Evolutionary conservation across 1,139 yeast genomes (phyloP).

Genomic region (Hyphopichia khmerensis): DNA sequence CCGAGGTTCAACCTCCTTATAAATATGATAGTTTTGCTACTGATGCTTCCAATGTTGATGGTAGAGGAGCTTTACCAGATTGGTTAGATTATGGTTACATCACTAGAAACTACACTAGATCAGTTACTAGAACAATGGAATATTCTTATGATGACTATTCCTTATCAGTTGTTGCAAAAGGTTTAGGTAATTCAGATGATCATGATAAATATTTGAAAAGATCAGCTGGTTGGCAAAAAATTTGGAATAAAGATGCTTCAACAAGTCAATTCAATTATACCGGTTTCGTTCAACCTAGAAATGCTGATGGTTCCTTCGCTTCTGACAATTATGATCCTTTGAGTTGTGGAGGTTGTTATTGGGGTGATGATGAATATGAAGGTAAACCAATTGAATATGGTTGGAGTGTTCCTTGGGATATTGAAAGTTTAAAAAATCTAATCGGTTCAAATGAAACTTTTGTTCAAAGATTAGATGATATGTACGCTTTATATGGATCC

Average conservation of each 20-base stretch:
- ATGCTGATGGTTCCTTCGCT: conserved; percentile 28
- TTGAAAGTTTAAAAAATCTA: conserved; percentile 22
- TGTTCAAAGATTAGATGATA: conserved; percentile 30
- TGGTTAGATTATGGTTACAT: conserved; percentile 30
- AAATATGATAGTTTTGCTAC: conserved; percentile 23
- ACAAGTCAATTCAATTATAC: conserved; percentile 17
- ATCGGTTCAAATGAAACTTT: conserved; percentile 28
- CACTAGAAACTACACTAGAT: conserved; percentile 28
- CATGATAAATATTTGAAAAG: conserved; percentile 29
- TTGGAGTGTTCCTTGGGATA: conserved; percentile 36
- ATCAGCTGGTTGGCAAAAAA: conserved; percentile 36
- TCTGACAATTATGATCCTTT: conserved; percentile 23
- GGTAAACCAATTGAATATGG: conserved; percentile 31
- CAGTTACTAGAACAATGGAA: conserved; percentile 38
- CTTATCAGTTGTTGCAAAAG: conserved; percentile 32
- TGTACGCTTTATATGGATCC: conserved; percentile 29
- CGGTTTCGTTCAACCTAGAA: conserved; percentile 36
- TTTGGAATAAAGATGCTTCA: conserved; percentile 33
- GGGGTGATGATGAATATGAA: conserved; percentile 29
- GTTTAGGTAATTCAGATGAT: conserved; percentile 22
- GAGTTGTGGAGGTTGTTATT: conserved; percentile 30
- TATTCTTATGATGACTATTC: conserved; percentile 40
- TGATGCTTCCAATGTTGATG: conserved; percentile 27
- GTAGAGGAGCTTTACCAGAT: conserved; percentile 32
- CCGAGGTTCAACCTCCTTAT: conserved; percentile 32